Evolutionary conservation across 2,329 filamentous ascomycete species (phyloP), one percentile per base, ranked within the genome.

Genomic region (Falciphora oryzae): DNA sequence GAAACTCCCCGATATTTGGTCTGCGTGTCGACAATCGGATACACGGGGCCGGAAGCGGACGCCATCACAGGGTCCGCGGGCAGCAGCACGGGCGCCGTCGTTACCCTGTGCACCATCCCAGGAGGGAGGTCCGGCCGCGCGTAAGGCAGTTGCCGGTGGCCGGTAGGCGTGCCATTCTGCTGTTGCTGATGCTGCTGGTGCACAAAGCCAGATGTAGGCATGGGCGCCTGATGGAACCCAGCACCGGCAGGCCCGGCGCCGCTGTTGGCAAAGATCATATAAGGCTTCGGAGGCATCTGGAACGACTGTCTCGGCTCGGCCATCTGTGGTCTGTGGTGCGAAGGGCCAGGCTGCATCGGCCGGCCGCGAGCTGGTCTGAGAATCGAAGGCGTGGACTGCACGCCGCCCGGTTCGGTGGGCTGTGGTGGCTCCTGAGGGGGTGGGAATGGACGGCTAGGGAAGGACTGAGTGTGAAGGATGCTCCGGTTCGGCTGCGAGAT

Each of bases 321-420:
- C 25, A 59, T 38, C 4, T 32, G 62, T 16, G 58, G 53, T 8
- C 59, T 59, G 25, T 18, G 50, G 16, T 63, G 22, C 38, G 60
- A 44, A 31, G 56, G 59, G 10, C 38, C 56, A 1, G 61, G 25
- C 57, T 59, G 35, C 2, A 58, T 38, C 50, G 59, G 62, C 57
- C 59, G 70, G 0, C 69, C 73, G 10, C 69, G 69, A 3, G 71
- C 73, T 18, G 74, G 71, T 58, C 73, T 71, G 11, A 76, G 67
- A 22, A 74, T 69, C 0, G 74, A 73, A 0, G 72, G 74, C 2
- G 72, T 65, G 38, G 73, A 69, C 28, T 66, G 32, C 27, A 70
- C 56, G 28, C 38, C 66, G 4, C 65, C 56, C n/a, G 38, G 18
- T 50, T 28, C 31, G 25, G 27, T 22, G 44, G 22, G 44, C 57